Base-by-base conservation (phyloP, 768 basidiomycete species). In the Termitomyces sp. region DNA sequence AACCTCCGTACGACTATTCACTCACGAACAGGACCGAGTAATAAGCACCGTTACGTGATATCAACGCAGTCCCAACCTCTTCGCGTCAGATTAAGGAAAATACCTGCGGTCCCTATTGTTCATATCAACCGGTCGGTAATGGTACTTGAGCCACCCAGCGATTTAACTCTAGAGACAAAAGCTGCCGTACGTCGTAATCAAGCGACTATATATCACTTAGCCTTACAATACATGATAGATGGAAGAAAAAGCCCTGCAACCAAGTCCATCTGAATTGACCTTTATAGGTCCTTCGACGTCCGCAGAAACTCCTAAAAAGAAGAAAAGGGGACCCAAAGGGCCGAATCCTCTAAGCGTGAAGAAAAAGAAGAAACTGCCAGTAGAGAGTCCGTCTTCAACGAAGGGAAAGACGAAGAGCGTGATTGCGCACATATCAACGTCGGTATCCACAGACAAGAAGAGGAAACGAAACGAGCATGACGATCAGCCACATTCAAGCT, bases 281-380 rank as follows among this genome's bases (percentile, higher is more conserved):
- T 70, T 81, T 7, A 71, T 86, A 12, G 70, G 76, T 17, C 62
- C 76, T 3, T 73, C 74, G 14, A 66, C 67, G 40, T 57, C 71
- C 32, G 60, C 74, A 53, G 81, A 82, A 63, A 70, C 72, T 40
- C 71, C 73, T n/a, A 75, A 71, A 12, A 79, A 77, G 63, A 90
- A 84, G 71, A 86, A 79, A 69, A 91, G 84, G 67, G 87, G 86
- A 0, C 88, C 89, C 0, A 96, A 93, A 70, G 92, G 84, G 0
- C 94, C 96, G 1, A 98, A 98, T 76, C 94, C 96, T 8, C 81
- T 98, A 3, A 95, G 93, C 62, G 77, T 96, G 49, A 95, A 94
- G 81, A 97, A 94, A 80, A 96, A 92, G 73, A 85, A 92, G 73
- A 85, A 84, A 67, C 52, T 66, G 5, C 9, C 54, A 32, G 31